Evolutionary conservation across 2,329 filamentous ascomycete genomes (phyloP).

Genomic region (Hypoxylon sp.): DNA sequence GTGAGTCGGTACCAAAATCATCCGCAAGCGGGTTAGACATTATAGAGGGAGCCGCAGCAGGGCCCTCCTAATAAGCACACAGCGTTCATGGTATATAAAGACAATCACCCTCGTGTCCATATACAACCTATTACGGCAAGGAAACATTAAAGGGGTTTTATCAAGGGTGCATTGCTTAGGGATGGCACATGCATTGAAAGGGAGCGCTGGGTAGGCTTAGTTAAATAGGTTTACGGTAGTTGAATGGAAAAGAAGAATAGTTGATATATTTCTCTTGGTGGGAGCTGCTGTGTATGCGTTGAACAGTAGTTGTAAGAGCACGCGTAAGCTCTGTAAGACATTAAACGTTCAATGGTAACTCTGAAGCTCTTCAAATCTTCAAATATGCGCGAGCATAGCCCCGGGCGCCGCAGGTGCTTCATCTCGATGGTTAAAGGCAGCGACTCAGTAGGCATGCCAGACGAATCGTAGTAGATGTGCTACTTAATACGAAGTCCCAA

Average conservation of each 20-base stretch:
- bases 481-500: no score
- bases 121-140: constrained; percentile 3
- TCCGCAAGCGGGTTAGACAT: constrained; percentile 15
- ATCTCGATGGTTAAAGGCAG: no score
- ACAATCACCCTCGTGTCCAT: constrained; percentile 4
- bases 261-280: constrained; percentile 9
- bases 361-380: no score
- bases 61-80: constrained; percentile 18
- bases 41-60: not conserved
- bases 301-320: no score
- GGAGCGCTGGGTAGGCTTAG: constrained; percentile 1
- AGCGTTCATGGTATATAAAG: constrained; percentile 22
- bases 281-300: no score
- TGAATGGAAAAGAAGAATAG: constrained; percentile 20
- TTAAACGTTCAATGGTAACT: no score
- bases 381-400: no score
- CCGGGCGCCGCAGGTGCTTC: no score
- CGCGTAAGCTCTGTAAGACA: no score
- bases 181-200: constrained; percentile 16
- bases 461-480: no score
- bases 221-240: constrained; percentile 30
- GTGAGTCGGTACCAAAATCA: constrained; percentile 10
- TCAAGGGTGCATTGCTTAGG: not conserved
- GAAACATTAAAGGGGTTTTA: not conserved
- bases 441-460: no score